phyloP scores from a whole-genome alignment of 139 green algal species.

The Dunaliella primolecta region DNA sequence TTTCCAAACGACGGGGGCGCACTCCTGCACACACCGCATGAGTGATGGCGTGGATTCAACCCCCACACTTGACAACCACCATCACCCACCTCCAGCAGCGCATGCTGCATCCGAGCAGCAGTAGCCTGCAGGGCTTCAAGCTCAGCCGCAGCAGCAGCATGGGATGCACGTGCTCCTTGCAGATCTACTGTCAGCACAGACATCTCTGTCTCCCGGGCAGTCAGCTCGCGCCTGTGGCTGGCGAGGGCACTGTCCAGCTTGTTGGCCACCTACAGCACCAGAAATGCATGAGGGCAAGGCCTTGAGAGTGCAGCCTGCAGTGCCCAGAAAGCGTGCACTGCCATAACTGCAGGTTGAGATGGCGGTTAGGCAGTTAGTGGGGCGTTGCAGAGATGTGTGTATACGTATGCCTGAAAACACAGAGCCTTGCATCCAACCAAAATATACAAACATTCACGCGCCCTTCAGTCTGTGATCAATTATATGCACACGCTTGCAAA shows the following conservation, averaged over 20 bases:
- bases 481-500: neutral
- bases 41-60: too few relatives aligned
- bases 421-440: too few relatives aligned
- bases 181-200: neutral
- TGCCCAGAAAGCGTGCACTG: neutral
- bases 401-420: too few relatives aligned
- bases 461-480: neutral
- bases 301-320: neutral
- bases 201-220: neutral
- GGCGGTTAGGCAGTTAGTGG: too few relatives aligned
- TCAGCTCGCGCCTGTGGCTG: slow-evolving; percentile 25
- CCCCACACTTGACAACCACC: too few relatives aligned
- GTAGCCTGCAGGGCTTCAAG: neutral
- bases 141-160: neutral
- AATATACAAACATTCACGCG: neutral
- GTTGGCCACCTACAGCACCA: slow-evolving; percentile 15
- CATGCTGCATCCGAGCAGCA: slow-evolving; percentile 9
- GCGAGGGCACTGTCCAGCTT: slow-evolving; percentile 32
- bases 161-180: neutral
- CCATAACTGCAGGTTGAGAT: too few relatives aligned
- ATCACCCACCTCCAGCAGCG: slow-evolving; percentile 15
- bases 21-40: too few relatives aligned
- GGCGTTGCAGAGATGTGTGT: too few relatives aligned
- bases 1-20: too few relatives aligned
- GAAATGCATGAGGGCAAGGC: neutral